A percentile compares a stretch with the other conserved stretches of the same genome.
These are phyloP conservation scores for Trifolium repens DNA, from an alignment of 306 rosid species.

Conservation along the genomic window DNA sequence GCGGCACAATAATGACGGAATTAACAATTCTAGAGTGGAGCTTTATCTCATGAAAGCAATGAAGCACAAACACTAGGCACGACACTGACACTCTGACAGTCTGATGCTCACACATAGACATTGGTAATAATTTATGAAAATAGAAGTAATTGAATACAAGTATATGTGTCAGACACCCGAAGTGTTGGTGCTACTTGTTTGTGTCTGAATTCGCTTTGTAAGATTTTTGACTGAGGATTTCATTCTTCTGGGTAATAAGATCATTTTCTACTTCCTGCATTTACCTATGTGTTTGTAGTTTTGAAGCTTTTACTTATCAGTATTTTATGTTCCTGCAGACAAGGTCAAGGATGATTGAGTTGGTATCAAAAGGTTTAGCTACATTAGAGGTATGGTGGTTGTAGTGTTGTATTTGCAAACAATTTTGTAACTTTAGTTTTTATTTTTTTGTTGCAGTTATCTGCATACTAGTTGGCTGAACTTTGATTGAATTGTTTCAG, in stretches of 20 bases:
- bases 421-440: constrained; percentile 10
- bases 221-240: constrained; percentile 18
- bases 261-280: constrained; percentile 23
- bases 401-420: constrained; percentile 28
- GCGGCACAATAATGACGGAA: background rate
- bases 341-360: constrained; percentile 91
- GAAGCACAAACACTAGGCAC: background rate
- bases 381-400: constrained; percentile 78
- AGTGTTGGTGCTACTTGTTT: background rate
- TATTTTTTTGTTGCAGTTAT: constrained; percentile 7
- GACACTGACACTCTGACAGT: background rate
- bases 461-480: constrained; percentile 25
- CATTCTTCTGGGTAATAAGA: constrained; percentile 19
- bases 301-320: constrained; percentile 34
- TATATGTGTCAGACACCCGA: background rate
- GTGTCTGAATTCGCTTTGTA: constrained; percentile 8
- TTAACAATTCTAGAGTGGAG: background rate
- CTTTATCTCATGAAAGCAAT: constrained; percentile 14
- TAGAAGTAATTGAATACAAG: background rate
- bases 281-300: constrained; percentile 5
- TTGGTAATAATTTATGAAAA: no score
- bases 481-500: constrained; percentile 33
- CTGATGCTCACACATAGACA: background rate
- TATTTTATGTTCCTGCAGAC: constrained; percentile 52
- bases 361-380: constrained; percentile 87